A percentile compares a stretch with the other conserved stretches of the same genome.
Evolutionary conservation across 2,329 filamentous ascomycete genomes (phyloP).

Genomic region (Eurotiales sp.): DNA sequence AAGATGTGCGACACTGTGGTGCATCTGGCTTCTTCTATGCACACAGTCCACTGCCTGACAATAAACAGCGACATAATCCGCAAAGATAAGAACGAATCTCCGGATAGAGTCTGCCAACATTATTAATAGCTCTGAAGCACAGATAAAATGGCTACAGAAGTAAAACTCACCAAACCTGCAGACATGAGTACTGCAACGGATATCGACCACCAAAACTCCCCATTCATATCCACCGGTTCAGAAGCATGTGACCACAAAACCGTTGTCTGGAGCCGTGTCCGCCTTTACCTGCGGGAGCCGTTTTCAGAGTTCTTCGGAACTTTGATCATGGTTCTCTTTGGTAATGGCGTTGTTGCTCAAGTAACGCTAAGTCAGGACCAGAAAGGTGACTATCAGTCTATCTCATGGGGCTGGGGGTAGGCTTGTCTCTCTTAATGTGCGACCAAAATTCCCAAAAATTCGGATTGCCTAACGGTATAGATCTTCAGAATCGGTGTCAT

Average conservation of each 20-base stretch:
- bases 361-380: constrained; percentile 55
- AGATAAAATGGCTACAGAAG: neutral
- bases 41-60: too few relatives aligned
- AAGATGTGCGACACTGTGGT: neutral
- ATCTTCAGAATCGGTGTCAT: constrained; percentile 58
- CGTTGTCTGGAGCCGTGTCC: constrained; percentile 52
- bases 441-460: too few relatives aligned
- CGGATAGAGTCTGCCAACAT: too few relatives aligned
- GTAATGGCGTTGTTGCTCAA: constrained; percentile 68
- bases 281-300: constrained; percentile 52
- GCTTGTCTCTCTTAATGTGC: too few relatives aligned
- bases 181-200: neutral
- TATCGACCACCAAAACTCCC: neutral
- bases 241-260: neutral
- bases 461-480: too few relatives aligned
- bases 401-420: constrained; percentile 50
- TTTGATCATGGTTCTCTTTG: constrained; percentile 66
- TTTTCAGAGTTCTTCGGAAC: constrained; percentile 67
- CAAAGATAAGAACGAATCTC: too few relatives aligned
- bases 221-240: neutral
- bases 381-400: constrained; percentile 50
- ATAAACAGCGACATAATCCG: too few relatives aligned
- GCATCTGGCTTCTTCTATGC: neutral
- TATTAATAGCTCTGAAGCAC: too few relatives aligned
- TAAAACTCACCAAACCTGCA: neutral